These are phyloP conservation scores for Talaromyces marneffei DNA, from an alignment of 2,329 filamentous ascomycete species.

Conservation along the genomic window DNA sequence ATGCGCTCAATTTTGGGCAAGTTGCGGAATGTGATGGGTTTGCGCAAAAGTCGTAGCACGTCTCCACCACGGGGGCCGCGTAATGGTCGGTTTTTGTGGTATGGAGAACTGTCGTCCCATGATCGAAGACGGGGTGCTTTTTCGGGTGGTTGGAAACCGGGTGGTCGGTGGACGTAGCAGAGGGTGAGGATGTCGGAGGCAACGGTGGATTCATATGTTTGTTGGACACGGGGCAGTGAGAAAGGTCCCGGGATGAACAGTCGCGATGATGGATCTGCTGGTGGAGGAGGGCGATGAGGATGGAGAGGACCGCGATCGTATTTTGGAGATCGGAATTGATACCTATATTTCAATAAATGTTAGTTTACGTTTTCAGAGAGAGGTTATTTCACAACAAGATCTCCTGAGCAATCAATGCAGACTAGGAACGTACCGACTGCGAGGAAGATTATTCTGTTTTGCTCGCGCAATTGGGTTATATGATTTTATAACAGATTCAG, in stretches of 20 bases:
- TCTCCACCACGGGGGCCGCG: slow-evolving; percentile 78
- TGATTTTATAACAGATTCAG: slow-evolving; percentile 38
- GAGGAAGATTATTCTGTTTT: slow-evolving; percentile 41
- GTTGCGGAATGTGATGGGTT: slow-evolving; percentile 69
- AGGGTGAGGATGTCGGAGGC: slow-evolving; percentile 83
- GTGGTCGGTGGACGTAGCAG: slow-evolving; percentile 78
- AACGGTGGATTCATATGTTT: slow-evolving; percentile 83
- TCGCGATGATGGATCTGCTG: slow-evolving; percentile 80
- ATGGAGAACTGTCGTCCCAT: slow-evolving; percentile 89
- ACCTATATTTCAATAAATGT: slow-evolving; percentile 50
- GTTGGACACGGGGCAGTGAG: slow-evolving; percentile 75
- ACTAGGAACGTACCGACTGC: slow-evolving; percentile 46
- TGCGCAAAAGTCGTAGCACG: slow-evolving; percentile 44
- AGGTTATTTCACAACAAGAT: not conserved
- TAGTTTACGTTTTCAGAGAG: not conserved
- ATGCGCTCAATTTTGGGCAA: slow-evolving; percentile 76
- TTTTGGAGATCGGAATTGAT: slow-evolving; percentile 89
- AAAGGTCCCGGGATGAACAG: slow-evolving; percentile 89
- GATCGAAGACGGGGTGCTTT: slow-evolving; percentile 64
- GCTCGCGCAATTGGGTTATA: slow-evolving; percentile 49
- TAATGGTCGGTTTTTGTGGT: slow-evolving; percentile 84
- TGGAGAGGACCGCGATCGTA: slow-evolving; percentile 92
- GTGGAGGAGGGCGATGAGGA: slow-evolving; percentile 81
- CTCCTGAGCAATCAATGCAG: not conserved
- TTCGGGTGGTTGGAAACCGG: slow-evolving; percentile 59